Evolutionary conservation across 352 stramenopile genomes (phyloP).

Genomic region (Globisporangium camurandrum): DNA sequence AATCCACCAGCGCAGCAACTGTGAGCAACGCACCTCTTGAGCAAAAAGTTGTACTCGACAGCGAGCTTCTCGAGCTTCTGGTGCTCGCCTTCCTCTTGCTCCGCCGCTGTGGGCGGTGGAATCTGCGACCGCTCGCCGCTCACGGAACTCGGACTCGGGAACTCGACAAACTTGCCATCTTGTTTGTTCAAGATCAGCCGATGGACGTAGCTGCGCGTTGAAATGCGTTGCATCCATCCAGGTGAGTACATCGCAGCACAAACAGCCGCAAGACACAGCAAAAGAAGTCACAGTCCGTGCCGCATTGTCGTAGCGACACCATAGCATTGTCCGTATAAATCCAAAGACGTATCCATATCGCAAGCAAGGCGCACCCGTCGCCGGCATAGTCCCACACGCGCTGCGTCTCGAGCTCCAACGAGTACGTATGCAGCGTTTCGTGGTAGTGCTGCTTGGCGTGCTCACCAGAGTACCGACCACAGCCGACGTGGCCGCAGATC

Average conservation of each 20-base stretch:
- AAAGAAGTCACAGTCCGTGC: not conserved
- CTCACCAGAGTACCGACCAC: conserved; percentile 92
- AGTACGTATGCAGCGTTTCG: conserved; percentile 92
- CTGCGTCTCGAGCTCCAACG: conserved; percentile 92
- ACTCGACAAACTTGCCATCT: conserved; percentile 95
- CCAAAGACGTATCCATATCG: conserved; percentile 24
- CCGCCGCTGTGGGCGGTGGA: conserved; percentile 47
- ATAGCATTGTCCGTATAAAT: too few relatives aligned
- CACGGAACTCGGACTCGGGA: conserved; percentile 75
- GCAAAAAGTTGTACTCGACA: conserved; percentile 93
- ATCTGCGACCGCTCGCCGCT: conserved; percentile 68
- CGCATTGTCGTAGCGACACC: too few relatives aligned
- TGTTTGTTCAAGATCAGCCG: conserved; percentile 87
- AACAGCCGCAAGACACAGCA: not conserved
- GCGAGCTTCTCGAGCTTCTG: conserved; percentile 94
- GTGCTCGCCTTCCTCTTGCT: conserved; percentile 91
- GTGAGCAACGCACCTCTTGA: conserved; percentile 76
- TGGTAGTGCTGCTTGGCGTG: conserved; percentile 94
- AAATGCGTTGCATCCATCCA: too few relatives aligned
- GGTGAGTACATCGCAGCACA: not conserved
- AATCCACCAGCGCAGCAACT: not conserved
- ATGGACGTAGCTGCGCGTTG: conserved; percentile 65
- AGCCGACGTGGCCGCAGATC: conserved; percentile 94
- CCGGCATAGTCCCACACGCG: conserved; percentile 95
- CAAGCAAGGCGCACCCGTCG: conserved; percentile 81